Evolutionary conservation across 192 early-diverging fungal genomes (phyloP).

Genomic region (Coemansia sp.): DNA sequence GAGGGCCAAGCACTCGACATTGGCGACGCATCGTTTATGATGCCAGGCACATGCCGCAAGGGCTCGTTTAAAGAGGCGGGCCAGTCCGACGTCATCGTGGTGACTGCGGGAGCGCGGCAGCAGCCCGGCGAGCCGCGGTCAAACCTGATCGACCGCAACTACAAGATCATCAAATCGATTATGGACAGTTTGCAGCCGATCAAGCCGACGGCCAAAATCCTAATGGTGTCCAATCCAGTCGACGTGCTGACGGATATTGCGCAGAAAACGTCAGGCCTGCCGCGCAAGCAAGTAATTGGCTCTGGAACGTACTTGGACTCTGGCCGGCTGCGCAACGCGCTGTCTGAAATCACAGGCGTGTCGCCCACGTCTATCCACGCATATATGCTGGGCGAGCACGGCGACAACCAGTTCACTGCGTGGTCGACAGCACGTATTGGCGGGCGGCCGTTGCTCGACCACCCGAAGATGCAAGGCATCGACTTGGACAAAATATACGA

Average conservation of each 20-base stretch:
- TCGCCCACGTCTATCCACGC: slow-evolving; percentile 72
- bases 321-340: slow-evolving; percentile 60
- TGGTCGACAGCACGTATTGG: slow-evolving; percentile 75
- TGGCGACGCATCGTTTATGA: slow-evolving; percentile 71
- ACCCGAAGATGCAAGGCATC: slow-evolving; percentile 59
- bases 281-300: slow-evolving; percentile 75
- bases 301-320: slow-evolving; percentile 84
- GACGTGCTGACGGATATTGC: slow-evolving; percentile 83
- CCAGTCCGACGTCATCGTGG: slow-evolving; percentile 77
- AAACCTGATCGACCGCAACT: slow-evolving; percentile 74
- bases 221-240: slow-evolving; percentile 82
- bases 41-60: slow-evolving; percentile 59
- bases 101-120: slow-evolving; percentile 84
- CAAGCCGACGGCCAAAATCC: slow-evolving; percentile 64
- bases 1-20: slow-evolving; percentile 81
- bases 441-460: slow-evolving; percentile 62
- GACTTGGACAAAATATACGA: slow-evolving; percentile 57
- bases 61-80: slow-evolving; percentile 69
- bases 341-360: slow-evolving; percentile 59
- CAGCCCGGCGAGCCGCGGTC: slow-evolving; percentile 71
- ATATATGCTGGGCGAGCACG: slow-evolving; percentile 84
- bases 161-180: slow-evolving; percentile 69
- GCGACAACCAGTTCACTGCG: slow-evolving; percentile 80
- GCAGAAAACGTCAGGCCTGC: slow-evolving; percentile 76
- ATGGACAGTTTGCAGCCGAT: slow-evolving; percentile 74